Evolutionary conservation across 192 early-diverging fungal species (phyloP), one percentile per base, ranked within the genome.

Genomic region (Piromyces finnis): DNA sequence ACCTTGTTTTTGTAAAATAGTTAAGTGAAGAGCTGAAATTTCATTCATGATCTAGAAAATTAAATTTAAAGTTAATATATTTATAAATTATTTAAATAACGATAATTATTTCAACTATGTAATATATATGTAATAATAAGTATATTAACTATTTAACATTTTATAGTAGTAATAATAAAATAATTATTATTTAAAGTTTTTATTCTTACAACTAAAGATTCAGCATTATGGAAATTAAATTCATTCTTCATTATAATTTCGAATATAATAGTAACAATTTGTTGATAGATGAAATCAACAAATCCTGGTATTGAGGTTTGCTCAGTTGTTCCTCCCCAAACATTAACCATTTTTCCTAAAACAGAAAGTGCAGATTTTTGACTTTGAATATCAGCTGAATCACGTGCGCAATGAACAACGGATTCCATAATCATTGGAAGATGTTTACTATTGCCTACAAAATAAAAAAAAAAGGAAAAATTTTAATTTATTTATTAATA

Each of bases 151-250:
- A n/a, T n/a, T n/a, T n/a, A n/a, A n/a, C n/a, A n/a, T n/a, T n/a
- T n/a, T n/a, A n/a, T n/a, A n/a, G n/a, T n/a, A n/a, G n/a, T n/a
- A n/a, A n/a, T n/a, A n/a, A n/a, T n/a, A n/a, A n/a, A n/a, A n/a
- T n/a, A n/a, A n/a, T n/a, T n/a, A n/a, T n/a, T n/a, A n/a, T n/a
- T n/a, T n/a, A n/a, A n/a, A n/a, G n/a, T n/a, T n/a, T n/a, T n/a
- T n/a, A n/a, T n/a, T n/a, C 85, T 80, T 86, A 95, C 92, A 84
- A 95, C 80, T 80, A 91, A 82, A 11, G 91, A 86, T 84, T 94
- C 92, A 3, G 92, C 95, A 82, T 97, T 95, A 30, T 86, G 80
- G 36, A 92, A 81, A 82, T 92, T 87, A 86, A 96, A 97, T 28
- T 83, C 85, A 16, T 87, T 29, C 30, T 90, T 90, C 86, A 94